Conservation (phyloP, 2,329 filamentous ascomycete genomes). For the Aspergillus pseudotamarii region DNA sequence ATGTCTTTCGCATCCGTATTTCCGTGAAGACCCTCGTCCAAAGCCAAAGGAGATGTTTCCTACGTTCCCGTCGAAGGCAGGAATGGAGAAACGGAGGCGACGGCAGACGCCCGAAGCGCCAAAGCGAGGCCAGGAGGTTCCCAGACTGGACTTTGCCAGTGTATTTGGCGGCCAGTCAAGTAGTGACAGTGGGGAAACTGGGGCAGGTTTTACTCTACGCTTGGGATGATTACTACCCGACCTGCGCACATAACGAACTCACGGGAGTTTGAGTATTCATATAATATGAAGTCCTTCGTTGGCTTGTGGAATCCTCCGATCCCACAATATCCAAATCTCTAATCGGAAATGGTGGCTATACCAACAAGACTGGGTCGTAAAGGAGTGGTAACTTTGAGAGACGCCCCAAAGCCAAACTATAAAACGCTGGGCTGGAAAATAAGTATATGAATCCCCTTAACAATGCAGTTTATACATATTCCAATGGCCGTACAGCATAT, state of each 20-base stretch:
- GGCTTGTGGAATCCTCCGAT: background rate
- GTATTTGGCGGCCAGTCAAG: constrained; percentile 69
- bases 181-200: constrained; percentile 65
- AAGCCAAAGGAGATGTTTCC: constrained; percentile 94
- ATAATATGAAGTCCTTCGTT: background rate
- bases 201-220: constrained; percentile 61
- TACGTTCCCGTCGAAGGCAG: constrained; percentile 93
- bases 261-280: background rate
- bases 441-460: background rate
- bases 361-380: background rate
- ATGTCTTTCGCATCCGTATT: constrained; percentile 80
- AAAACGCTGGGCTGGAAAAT: background rate
- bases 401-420: background rate
- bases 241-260: background rate
- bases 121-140: constrained; percentile 70
- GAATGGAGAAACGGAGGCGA: constrained; percentile 77
- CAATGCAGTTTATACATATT: background rate
- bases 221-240: constrained; percentile 48
- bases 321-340: constrained; percentile 1
- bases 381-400: background rate
- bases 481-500: constrained; percentile 3
- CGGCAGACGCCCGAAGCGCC: constrained; percentile 82
- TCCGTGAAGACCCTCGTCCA: constrained; percentile 83
- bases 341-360: background rate
- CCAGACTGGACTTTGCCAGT: constrained; percentile 66